Evolutionary conservation across 208 protist genomes (phyloP).

Genomic region (Trypanosoma lewisi): DNA sequence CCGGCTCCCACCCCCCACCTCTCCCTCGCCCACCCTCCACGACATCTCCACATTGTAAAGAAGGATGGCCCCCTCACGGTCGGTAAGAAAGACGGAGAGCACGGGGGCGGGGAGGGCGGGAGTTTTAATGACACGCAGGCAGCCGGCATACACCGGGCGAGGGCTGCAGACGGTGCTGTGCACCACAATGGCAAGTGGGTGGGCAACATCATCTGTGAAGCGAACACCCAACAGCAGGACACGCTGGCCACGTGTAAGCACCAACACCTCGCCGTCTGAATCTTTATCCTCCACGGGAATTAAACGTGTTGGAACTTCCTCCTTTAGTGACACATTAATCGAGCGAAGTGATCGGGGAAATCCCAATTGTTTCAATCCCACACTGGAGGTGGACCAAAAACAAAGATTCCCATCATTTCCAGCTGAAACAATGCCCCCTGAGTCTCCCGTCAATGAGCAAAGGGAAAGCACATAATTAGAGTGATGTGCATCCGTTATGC

Average conservation of each 20-base stretch:
- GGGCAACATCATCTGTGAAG: slow-evolving; percentile 6
- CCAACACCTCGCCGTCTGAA: slow-evolving; percentile 7
- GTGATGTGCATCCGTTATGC: slow-evolving; percentile 49
- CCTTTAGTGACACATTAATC: slow-evolving; percentile 17
- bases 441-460: slow-evolving; percentile 23
- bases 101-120: slow-evolving; percentile 41
- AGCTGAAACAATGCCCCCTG: slow-evolving; percentile 28
- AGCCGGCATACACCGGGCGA: slow-evolving; percentile 22
- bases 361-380: slow-evolving; percentile 15
- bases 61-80: slow-evolving; percentile 54
- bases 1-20: slow-evolving; percentile 26
- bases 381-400: slow-evolving; percentile 33
- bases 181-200: slow-evolving; percentile 24
- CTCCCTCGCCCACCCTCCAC: slow-evolving; percentile 36
- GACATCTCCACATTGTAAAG: slow-evolving; percentile 75
- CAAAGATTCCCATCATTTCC: slow-evolving; percentile 74
- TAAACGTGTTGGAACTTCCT: slow-evolving; percentile 22
- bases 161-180: slow-evolving; percentile 24
- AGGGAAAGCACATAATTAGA: slow-evolving; percentile 60
- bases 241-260: slow-evolving; percentile 22
- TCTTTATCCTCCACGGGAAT: slow-evolving; percentile 15
- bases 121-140: slow-evolving; percentile 21
- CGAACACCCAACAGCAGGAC: slow-evolving; percentile 14
- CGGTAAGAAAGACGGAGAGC: slow-evolving; percentile 57
- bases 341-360: slow-evolving; percentile 9